These are phyloP conservation scores for Blepharisma stoltei DNA, from an alignment of 73 alveolate species.

Conservation along the genomic window DNA sequence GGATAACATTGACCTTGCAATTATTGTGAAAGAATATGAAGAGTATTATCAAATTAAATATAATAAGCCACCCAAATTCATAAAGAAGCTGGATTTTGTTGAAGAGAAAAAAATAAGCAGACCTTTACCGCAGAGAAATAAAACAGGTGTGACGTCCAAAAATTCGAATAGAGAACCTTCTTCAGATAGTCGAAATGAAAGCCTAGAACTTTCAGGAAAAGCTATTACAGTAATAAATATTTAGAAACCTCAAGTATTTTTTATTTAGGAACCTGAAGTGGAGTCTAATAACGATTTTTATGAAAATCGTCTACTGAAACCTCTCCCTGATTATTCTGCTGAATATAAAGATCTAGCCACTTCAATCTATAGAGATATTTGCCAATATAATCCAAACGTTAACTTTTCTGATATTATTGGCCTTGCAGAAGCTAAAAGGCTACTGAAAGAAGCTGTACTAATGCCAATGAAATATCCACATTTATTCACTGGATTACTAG, in stretches of 20 bases:
- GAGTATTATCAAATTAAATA: constrained; percentile 89
- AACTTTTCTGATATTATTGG: constrained; percentile 82
- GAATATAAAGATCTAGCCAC: constrained; percentile 90
- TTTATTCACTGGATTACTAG: constrained; percentile 92
- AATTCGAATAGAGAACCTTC: constrained; percentile 29
- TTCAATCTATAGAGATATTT: constrained; percentile 87
- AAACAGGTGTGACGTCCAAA: constrained; percentile 62
- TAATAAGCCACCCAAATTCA: constrained; percentile 82
- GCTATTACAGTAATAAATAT: constrained; percentile 33
- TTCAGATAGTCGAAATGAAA: constrained; percentile 59
- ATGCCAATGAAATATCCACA: constrained; percentile 97
- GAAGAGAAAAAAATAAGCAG: constrained; percentile 49
- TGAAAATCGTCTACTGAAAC: constrained; percentile 92
- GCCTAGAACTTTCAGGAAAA: constrained; percentile 51
- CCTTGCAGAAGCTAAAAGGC: constrained; percentile 79
- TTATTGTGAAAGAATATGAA: constrained; percentile 90
- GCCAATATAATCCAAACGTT: constrained; percentile 91
- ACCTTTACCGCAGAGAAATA: constrained; percentile 46
- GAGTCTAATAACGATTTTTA: constrained; percentile 83
- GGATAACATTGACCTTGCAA: constrained; percentile 93
- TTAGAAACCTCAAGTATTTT: constrained; percentile 36
- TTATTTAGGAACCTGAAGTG: constrained; percentile 64
- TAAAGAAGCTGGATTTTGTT: constrained; percentile 73
- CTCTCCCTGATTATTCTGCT: constrained; percentile 92
- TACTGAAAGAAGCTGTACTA: constrained; percentile 93